Percentiles rank a stretch among this genome's conserved stretches.
Conservation (phyloP, 306 rosid genomes). For the Nissolia schottii region DNA sequence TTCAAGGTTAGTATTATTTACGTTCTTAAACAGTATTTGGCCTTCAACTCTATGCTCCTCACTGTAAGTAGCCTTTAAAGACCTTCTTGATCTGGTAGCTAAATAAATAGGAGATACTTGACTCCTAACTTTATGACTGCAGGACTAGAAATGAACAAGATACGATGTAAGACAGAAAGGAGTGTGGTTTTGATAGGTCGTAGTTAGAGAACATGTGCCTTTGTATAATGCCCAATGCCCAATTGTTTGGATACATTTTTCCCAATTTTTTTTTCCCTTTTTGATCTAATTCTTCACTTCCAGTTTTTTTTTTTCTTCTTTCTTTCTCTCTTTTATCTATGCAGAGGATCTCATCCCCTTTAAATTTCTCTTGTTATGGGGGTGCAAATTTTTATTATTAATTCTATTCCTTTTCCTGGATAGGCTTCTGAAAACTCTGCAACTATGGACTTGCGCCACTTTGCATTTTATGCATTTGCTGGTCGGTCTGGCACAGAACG, state of each 20-base stretch:
- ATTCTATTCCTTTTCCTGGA: conserved; percentile 22
- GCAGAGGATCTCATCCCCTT: not conserved
- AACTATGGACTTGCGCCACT: conserved; percentile 84
- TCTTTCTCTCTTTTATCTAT: not conserved
- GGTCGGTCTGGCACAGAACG: conserved; percentile 73
- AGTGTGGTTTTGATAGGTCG: not conserved
- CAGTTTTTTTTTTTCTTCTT: not conserved
- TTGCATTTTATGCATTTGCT: conserved; percentile 89
- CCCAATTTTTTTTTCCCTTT: not conserved
- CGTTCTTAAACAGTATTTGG: not conserved
- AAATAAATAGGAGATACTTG: conserved; percentile 5
- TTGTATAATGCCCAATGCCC: not conserved
- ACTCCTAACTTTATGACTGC: conserved; percentile 3
- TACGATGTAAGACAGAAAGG: not conserved
- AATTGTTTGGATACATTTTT: not conserved
- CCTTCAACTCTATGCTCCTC: not conserved
- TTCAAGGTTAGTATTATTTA: conserved; percentile 11
- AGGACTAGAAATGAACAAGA: not conserved
- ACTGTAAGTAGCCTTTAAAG: conserved; percentile 3
- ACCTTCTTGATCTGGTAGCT: not conserved
- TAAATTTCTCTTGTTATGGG: not conserved
- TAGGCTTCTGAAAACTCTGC: conserved; percentile 73
- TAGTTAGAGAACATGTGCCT: not conserved
- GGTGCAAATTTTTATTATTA: conserved; percentile 9
- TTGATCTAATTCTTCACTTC: not conserved